Percentiles rank a stretch among this genome's conserved stretches.
These are phyloP conservation scores for Myrica gale DNA, from an alignment of 306 rosid species.

Conservation along the genomic window DNA sequence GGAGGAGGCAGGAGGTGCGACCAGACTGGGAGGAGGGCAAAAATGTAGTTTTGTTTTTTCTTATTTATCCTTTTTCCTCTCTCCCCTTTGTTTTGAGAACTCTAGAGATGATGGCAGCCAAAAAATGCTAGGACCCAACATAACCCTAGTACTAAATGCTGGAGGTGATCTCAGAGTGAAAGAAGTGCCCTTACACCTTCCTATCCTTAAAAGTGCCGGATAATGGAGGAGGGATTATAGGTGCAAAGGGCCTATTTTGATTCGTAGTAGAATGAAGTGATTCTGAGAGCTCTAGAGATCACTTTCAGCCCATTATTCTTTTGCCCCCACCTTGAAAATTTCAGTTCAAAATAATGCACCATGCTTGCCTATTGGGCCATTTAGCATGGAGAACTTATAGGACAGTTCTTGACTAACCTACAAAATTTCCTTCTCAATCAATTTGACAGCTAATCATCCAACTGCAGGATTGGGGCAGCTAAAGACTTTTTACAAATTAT, in stretches of 20 bases:
- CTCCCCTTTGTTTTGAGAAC: too few species aligned
- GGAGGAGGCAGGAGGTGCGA: too few species aligned
- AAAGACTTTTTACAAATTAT: background rate
- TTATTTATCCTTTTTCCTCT: too few species aligned
- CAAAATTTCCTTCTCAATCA: background rate
- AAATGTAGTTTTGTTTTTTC: too few species aligned
- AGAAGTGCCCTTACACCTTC: background rate
- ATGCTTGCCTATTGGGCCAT: slow-evolving; percentile 16
- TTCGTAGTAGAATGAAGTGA: slow-evolving; percentile 9
- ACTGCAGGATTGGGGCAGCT: background rate
- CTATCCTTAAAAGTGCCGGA: background rate
- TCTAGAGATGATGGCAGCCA: too few species aligned
- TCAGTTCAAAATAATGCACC: slow-evolving; percentile 7
- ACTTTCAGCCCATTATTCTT: slow-evolving; percentile 21
- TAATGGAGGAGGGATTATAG: background rate
- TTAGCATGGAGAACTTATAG: background rate
- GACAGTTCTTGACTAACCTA: background rate
- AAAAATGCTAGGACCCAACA: too few species aligned
- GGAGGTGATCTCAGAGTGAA: background rate
- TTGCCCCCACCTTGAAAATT: slow-evolving; percentile 11
- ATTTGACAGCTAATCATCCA: background rate
- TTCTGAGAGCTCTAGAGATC: slow-evolving; percentile 18
- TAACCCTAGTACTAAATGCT: background rate
- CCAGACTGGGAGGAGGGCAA: too few species aligned
- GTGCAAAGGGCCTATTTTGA: background rate